A percentile compares a stretch with the other conserved stretches of the same genome.
Conservation (phyloP, 2,329 filamentous ascomycete species). For the Botrytis elliptica region DNA sequence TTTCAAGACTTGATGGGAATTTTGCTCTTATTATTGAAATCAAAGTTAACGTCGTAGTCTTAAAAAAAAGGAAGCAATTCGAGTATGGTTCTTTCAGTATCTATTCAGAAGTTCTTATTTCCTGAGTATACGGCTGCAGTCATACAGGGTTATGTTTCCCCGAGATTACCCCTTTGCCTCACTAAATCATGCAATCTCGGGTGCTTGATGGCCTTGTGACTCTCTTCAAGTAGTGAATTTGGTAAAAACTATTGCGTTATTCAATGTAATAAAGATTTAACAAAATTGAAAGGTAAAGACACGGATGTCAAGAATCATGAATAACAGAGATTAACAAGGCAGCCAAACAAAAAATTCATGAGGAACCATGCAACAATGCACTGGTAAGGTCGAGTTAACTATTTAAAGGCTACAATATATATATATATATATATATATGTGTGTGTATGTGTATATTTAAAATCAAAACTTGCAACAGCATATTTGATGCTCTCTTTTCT, state of each 20-base stretch:
- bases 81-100: background rate
- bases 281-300: background rate
- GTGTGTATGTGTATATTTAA: background rate
- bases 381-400: background rate
- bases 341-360: background rate
- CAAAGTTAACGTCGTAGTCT: background rate
- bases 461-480: background rate
- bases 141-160: background rate
- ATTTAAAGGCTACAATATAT: background rate
- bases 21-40: background rate
- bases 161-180: background rate
- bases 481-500: too few relatives aligned
- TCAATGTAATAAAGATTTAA: background rate
- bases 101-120: background rate
- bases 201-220: background rate
- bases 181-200: background rate
- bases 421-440: too few relatives aligned
- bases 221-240: background rate
- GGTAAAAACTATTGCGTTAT: background rate
- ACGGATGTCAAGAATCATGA: background rate
- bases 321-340: background rate
- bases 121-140: background rate
- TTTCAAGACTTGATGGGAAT: background rate
- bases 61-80: background rate
- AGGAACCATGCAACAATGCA: background rate